Conservation (phyloP, 345 rosid genomes). For the Linum lewisii region DNA sequence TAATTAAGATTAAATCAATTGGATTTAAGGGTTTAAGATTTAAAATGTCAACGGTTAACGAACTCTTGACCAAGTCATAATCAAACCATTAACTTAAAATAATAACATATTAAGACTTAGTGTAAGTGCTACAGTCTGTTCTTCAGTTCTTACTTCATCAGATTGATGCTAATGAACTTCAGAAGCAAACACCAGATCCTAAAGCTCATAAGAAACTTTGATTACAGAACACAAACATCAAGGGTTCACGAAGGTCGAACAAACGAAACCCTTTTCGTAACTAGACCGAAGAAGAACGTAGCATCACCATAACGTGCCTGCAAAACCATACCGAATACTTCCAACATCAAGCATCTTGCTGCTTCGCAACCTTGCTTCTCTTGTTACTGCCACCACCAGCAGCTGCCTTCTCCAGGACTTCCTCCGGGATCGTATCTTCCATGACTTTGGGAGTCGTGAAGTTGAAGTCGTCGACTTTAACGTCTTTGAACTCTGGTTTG, state of each 20-base stretch:
- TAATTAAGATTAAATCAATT: no score
- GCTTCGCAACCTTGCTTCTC: not conserved
- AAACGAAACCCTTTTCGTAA: not conserved
- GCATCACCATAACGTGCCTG: not conserved
- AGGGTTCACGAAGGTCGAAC: not conserved
- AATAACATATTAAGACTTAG: no score
- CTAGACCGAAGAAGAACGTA: not conserved
- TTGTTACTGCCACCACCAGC: constrained; percentile 10
- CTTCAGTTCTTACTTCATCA: no score
- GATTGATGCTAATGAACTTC: no score
- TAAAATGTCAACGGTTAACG: no score
- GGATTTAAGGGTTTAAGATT: no score
- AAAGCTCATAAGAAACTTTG: not conserved
- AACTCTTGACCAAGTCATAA: no score
- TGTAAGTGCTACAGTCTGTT: no score
- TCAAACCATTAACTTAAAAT: no score
- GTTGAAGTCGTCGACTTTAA: constrained; percentile 41
- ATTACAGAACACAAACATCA: not conserved
- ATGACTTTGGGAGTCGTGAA: constrained; percentile 53
- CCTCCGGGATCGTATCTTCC: constrained; percentile 65
- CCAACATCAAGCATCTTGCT: not conserved
- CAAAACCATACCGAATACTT: not conserved
- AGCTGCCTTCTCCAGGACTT: constrained; percentile 21
- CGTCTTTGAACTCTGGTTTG: constrained; percentile 40
- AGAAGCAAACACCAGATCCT: no score